Evolutionary conservation across 1,284 basidiomycete genomes (phyloP).

Genomic region (Pterulicium gracile): DNA sequence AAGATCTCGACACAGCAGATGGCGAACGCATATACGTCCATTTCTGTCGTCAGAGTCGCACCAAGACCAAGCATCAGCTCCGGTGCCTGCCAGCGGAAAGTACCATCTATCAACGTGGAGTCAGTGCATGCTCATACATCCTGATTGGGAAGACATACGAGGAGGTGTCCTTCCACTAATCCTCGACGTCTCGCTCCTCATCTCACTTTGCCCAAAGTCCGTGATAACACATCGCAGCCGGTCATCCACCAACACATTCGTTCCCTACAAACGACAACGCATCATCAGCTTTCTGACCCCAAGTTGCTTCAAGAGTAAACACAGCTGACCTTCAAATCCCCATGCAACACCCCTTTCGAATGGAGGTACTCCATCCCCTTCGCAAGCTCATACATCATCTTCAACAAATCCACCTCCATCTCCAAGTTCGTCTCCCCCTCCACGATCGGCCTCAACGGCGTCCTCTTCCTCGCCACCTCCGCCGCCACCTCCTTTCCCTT

Average conservation of each 20-base stretch:
- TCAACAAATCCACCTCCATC: conserved; percentile 32
- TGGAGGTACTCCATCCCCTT: conserved; percentile 73
- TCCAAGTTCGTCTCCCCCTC: not conserved
- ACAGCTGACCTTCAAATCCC: conserved; percentile 57
- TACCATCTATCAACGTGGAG: conserved; percentile 31
- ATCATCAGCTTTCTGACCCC: conserved; percentile 1
- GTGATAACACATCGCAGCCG: conserved; percentile 55
- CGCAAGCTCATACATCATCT: conserved; percentile 60
- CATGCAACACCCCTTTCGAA: conserved; percentile 51
- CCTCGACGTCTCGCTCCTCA: conserved; percentile 58
- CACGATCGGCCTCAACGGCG: not conserved
- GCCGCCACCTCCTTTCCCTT: not conserved
- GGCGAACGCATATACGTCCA: conserved; percentile 67
- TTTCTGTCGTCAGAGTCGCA: conserved; percentile 38
- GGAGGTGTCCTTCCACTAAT: conserved; percentile 40
- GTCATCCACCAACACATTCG: conserved; percentile 67
- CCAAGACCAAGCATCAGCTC: conserved; percentile 47
- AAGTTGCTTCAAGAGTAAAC: not conserved
- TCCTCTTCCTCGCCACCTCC: not conserved
- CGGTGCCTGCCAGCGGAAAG: conserved; percentile 64
- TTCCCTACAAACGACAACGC: conserved; percentile 34
- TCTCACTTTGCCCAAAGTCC: conserved; percentile 72
- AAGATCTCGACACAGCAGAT: conserved; percentile 65
- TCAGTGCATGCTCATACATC: no score
- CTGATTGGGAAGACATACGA: conserved; percentile 44